Percentiles rank a stretch among this genome's conserved stretches.
phyloP scores from a whole-genome alignment of 306 rosid genomes.

The Prunus mume region DNA sequence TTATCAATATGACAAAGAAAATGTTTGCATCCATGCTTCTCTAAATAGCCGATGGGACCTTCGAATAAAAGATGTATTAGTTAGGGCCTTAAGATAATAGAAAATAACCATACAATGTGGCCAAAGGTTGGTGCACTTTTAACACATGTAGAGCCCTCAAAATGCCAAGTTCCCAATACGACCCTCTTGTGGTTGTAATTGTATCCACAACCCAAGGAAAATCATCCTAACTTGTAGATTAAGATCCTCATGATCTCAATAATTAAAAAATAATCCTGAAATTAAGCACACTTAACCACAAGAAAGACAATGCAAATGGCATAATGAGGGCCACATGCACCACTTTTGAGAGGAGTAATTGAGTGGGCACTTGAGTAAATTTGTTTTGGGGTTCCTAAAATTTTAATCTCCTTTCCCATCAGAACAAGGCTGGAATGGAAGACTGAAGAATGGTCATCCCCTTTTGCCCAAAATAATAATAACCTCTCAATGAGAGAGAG shows the following conservation, averaged over 20 bases:
- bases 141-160: not conserved
- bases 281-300: slow-evolving; percentile 37
- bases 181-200: slow-evolving; percentile 27
- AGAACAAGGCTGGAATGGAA: slow-evolving; percentile 7
- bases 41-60: slow-evolving; percentile 7
- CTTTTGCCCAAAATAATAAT: slow-evolving; percentile 28
- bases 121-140: not conserved
- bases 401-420: slow-evolving; percentile 15
- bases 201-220: slow-evolving; percentile 19
- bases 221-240: slow-evolving; percentile 27
- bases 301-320: slow-evolving; percentile 60
- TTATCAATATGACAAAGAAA: not conserved
- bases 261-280: slow-evolving; percentile 7
- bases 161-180: slow-evolving; percentile 19
- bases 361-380: slow-evolving; percentile 56
- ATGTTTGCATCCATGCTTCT: too few relatives aligned
- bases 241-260: slow-evolving; percentile 29
- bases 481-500: slow-evolving; percentile 26
- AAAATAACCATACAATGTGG: not conserved
- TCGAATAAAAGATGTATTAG: not conserved
- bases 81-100: not conserved
- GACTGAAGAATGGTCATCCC: not conserved
- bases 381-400: slow-evolving; percentile 23
- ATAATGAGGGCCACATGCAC: slow-evolving; percentile 63
- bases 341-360: slow-evolving; percentile 45